A percentile compares a stretch with the other conserved stretches of the same genome.
Evolutionary conservation across 768 basidiomycete species (phyloP).

Genomic region (Leccinum subtestaceum): DNA sequence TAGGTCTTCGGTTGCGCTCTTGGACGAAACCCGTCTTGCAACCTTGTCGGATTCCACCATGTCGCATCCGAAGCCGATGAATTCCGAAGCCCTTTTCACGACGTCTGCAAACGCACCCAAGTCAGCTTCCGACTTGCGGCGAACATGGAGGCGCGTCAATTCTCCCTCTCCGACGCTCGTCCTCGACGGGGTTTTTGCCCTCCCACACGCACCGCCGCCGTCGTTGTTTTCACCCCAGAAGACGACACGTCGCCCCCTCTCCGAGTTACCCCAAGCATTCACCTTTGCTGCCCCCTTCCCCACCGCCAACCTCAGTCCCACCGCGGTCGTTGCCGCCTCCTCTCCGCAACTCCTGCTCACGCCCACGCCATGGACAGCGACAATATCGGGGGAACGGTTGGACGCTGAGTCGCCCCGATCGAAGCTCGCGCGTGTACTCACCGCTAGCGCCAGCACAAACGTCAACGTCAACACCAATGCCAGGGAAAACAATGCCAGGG

Average conservation of each 20-base stretch:
- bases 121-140: not conserved
- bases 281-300: not conserved
- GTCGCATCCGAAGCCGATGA: not conserved
- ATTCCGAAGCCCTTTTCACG: not conserved
- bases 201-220: not conserved
- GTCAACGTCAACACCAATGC: not conserved
- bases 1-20: not conserved
- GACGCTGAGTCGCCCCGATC: slow-evolving; percentile 18
- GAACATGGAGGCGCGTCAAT: not conserved
- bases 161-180: slow-evolving; percentile 20
- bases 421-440: slow-evolving; percentile 21
- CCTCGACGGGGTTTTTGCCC: slow-evolving; percentile 22
- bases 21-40: not conserved
- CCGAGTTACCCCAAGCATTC: not conserved
- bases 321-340: too few species aligned
- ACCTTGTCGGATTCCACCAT: not conserved
- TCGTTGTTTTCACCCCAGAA: not conserved
- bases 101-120: not conserved
- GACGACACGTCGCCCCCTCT: not conserved
- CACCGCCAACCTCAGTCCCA: not conserved
- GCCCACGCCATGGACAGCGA: not conserved
- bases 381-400: not conserved
- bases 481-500: too few species aligned
- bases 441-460: not conserved
- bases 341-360: not conserved